Percentiles rank a stretch among this genome's conserved stretches.
These are phyloP conservation scores for Andrographis paniculata DNA, from an alignment of 305 asterid species.

Conservation along the genomic window DNA sequence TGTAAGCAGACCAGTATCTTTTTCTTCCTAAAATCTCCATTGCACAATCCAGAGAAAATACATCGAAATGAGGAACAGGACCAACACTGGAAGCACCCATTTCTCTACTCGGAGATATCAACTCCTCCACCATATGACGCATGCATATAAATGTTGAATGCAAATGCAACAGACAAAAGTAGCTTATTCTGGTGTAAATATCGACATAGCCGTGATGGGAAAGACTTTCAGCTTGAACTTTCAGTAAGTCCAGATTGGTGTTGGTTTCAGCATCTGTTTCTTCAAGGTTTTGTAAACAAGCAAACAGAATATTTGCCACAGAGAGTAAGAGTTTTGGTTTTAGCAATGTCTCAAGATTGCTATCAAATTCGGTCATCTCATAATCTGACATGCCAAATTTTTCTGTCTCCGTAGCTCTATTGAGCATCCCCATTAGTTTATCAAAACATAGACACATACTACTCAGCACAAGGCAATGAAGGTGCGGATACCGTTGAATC, in stretches of 20 bases:
- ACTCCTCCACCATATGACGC: constrained; percentile 25
- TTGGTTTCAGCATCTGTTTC: constrained; percentile 26
- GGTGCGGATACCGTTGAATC: constrained; percentile 41
- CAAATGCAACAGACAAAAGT: constrained; percentile 43
- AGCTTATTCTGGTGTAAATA: constrained; percentile 28
- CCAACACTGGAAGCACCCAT: constrained; percentile 19
- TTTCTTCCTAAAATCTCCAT: constrained; percentile 35
- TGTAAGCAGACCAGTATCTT: constrained; percentile 56
- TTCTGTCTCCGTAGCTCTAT: constrained; percentile 21
- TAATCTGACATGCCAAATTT: constrained; percentile 20
- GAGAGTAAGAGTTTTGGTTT: constrained; percentile 34
- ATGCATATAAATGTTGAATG: constrained; percentile 24
- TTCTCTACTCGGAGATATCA: constrained; percentile 16
- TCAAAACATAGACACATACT: constrained; percentile 37
- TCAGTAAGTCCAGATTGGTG: constrained; percentile 32
- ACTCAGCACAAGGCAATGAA: constrained; percentile 41
- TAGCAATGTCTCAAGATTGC: constrained; percentile 17
- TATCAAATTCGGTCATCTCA: constrained; percentile 19
- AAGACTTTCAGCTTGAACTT: constrained; percentile 44
- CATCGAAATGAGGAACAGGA: constrained; percentile 40
- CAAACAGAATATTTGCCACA: constrained; percentile 37
- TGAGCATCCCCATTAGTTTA: constrained; percentile 31
- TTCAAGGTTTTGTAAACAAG: constrained; percentile 45
- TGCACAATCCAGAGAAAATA: constrained; percentile 33
- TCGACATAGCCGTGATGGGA: constrained; percentile 29